These are phyloP conservation scores for Lentinus brumalis DNA, from an alignment of 768 basidiomycete species.

Conservation along the genomic window DNA sequence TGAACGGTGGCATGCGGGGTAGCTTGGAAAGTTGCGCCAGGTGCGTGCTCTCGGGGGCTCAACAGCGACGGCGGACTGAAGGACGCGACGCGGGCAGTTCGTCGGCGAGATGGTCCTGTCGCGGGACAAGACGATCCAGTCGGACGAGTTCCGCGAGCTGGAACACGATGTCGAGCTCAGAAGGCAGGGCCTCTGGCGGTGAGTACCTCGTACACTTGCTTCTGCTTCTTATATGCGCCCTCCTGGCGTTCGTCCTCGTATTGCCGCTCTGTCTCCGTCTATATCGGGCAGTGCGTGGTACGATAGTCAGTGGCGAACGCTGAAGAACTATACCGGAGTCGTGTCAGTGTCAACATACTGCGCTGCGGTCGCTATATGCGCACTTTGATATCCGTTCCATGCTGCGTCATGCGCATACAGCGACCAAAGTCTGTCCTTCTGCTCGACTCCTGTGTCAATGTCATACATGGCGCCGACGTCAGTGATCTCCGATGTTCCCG, in stretches of 20 bases:
- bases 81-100: slow-evolving; percentile 54
- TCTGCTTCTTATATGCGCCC: slow-evolving; percentile 1
- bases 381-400: background rate
- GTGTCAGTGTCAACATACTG: background rate
- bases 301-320: background rate
- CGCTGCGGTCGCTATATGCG: background rate
- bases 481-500: slow-evolving; percentile 2
- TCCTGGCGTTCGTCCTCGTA: background rate
- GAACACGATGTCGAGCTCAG: slow-evolving; percentile 85
- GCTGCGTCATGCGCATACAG: no score
- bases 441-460: background rate
- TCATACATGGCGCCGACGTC: background rate
- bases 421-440: no score
- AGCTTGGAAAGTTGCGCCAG: slow-evolving; percentile 82
- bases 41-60: slow-evolving; percentile 39
- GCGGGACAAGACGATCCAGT: slow-evolving; percentile 75
- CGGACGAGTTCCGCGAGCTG: slow-evolving; percentile 78
- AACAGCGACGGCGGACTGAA: background rate
- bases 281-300: background rate
- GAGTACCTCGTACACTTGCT: slow-evolving; percentile 28
- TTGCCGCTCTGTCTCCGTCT: background rate
- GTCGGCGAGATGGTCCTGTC: slow-evolving; percentile 87
- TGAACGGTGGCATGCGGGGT: slow-evolving; percentile 13
- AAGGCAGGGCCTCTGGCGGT: slow-evolving; percentile 74
- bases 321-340: background rate